Evolutionary conservation across 257 asterid species (phyloP).

Genomic region (Agastache rugosa): DNA sequence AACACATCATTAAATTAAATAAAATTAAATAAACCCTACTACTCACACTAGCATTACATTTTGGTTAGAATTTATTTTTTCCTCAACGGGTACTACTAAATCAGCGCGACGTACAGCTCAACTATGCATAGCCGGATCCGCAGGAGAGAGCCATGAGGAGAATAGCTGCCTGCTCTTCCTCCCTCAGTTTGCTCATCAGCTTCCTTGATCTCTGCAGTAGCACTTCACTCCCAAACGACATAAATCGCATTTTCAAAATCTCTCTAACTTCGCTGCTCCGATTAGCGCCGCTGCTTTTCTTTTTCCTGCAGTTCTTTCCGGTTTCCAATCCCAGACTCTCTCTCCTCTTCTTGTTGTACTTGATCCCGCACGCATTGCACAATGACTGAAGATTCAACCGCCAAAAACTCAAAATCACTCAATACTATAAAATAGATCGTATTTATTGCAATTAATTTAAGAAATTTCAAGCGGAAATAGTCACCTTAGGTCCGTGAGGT

Average conservation of each 20-base stretch:
- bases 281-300: constrained; percentile 33
- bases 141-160: constrained; percentile 74
- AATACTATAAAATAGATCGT: neutral
- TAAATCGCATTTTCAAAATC: constrained; percentile 58
- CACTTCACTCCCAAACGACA: constrained; percentile 52
- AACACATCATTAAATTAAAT: neutral
- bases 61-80: constrained; percentile 27
- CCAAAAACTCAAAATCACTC: neutral
- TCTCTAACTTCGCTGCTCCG: constrained; percentile 35
- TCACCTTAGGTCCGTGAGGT: constrained; percentile 78
- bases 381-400: constrained; percentile 51
- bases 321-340: constrained; percentile 58
- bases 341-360: constrained; percentile 78
- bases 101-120: constrained; percentile 35
- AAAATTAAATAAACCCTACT: neutral
- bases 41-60: constrained; percentile 25
- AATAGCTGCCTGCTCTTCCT: constrained; percentile 80
- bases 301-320: constrained; percentile 41
- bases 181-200: constrained; percentile 56
- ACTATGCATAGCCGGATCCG: constrained; percentile 58
- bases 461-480: neutral
- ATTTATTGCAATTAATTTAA: neutral
- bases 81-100: constrained; percentile 22
- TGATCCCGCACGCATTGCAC: constrained; percentile 90
- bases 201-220: constrained; percentile 47